Evolutionary conservation across 768 basidiomycete species (phyloP).

Genomic region (Saitozyma sp.): DNA sequence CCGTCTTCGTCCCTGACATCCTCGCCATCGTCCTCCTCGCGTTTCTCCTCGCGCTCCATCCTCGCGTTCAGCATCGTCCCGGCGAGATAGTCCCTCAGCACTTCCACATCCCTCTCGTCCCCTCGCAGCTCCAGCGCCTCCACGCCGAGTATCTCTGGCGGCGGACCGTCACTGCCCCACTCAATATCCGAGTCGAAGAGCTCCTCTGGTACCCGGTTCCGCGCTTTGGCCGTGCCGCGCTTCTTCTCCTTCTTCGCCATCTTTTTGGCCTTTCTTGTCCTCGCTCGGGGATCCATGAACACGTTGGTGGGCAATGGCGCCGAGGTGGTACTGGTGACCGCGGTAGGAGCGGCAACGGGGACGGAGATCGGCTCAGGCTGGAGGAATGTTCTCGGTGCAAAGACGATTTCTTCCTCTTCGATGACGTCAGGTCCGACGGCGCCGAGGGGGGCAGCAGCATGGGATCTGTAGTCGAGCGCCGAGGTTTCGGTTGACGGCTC

Average conservation of each 20-base stretch:
- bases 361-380: conserved; percentile 44
- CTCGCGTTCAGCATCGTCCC: conserved; percentile 35
- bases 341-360: conserved; percentile 1
- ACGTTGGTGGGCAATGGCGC: conserved; percentile 2
- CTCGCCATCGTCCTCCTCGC: conserved; percentile 12
- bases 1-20: conserved; percentile 3
- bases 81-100: conserved; percentile 41
- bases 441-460: no score
- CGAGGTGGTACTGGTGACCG: neutral
- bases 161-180: conserved; percentile 52
- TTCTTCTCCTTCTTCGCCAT: conserved; percentile 35
- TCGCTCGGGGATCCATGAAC: conserved; percentile 23
- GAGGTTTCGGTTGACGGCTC: conserved; percentile 8
- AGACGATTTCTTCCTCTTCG: conserved; percentile 49
- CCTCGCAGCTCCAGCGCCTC: conserved; percentile 10
- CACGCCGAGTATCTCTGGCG: conserved; percentile 19
- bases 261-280: conserved; percentile 27
- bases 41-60: conserved; percentile 12
- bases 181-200: conserved; percentile 47
- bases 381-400: conserved; percentile 33
- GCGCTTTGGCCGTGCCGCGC: conserved; percentile 12
- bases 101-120: conserved; percentile 22
- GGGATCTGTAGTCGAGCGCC: no score
- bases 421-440: no score
- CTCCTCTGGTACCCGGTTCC: conserved; percentile 19